A percentile compares a stretch with the other conserved stretches of the same genome.
These are phyloP conservation scores for Botryotinia convoluta DNA, from an alignment of 2,329 filamentous ascomycete genomes.

Conservation along the genomic window DNA sequence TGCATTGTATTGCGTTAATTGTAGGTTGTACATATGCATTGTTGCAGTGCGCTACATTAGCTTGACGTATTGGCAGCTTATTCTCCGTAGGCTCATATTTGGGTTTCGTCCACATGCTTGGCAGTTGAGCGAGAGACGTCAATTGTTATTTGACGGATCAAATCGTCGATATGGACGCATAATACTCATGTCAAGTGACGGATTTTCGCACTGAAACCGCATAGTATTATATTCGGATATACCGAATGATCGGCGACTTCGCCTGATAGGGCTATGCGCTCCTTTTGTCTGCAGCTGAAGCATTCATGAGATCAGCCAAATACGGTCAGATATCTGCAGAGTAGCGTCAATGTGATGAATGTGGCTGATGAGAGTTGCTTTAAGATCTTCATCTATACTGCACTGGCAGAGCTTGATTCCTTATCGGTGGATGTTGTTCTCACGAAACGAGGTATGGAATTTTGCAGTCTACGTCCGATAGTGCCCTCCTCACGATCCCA, in stretches of 20 bases:
- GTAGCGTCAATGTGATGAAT: not conserved
- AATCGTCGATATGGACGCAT: not conserved
- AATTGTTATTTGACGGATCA: not conserved
- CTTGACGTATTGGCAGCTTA: not conserved
- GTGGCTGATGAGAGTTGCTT: not conserved
- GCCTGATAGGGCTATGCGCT: not conserved
- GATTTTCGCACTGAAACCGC: not conserved
- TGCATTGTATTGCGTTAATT: not conserved
- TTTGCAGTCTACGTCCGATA: not conserved
- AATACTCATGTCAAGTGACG: not conserved
- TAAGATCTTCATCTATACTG: not conserved
- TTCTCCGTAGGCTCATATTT: slow-evolving; percentile 8
- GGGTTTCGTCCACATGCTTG: not conserved
- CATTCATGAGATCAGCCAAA: not conserved
- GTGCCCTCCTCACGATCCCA: not conserved
- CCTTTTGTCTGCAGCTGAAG: not conserved
- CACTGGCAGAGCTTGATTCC: not conserved
- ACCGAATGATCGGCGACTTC: not conserved
- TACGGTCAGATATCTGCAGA: not conserved
- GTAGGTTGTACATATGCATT: not conserved
- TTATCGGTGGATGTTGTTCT: not conserved
- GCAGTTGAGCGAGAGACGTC: not conserved
- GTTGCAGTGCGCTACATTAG: not conserved
- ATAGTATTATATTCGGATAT: not conserved
- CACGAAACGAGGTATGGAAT: not conserved